Base-by-base conservation (phyloP, 176 grass and related monocot species). In the Oryza officinalis region DNA sequence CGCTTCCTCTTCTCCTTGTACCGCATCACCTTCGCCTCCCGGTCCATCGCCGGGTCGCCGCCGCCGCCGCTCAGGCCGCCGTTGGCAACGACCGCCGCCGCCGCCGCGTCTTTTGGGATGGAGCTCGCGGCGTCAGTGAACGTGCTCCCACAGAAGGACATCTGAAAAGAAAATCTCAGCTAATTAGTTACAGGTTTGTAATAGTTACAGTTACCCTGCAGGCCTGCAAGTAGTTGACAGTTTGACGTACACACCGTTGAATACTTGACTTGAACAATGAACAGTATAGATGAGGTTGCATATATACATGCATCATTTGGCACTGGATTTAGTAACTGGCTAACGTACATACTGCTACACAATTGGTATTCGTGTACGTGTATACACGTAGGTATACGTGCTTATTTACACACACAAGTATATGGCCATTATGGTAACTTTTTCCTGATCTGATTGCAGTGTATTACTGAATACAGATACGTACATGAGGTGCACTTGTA, bases 1-100 rank as follows among this genome's bases (percentile, higher is more conserved):
- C 81, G 81, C 86, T 97, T 97, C 64, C 90, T 81, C 80, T 97
- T 97, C 92, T 97, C 90, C 68, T 94, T 89, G 88, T 97, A 97
- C 63, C 95, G 67, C 95, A 97, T 90, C 85, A 97, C 79, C 75
- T 88, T 91, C 17, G 90, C 92, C 81, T 94, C 84, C 81, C 95
- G 82, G 65, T 91, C 92, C 43, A 78, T 70, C 22, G 83, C 80
- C 76, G 77, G 71, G 23, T 91, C 83, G n/a, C 52, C 69, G 30
- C 65, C 27, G 66, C 40, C 10, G 2, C 32, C 67, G 67, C 64
- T 65, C 61, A 18, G 25, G 38, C 14, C 63, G 11, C 77, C 63
- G 77, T 80, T 67, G 77, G 63, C 10, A 6, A 76, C 17, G 10
- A 76, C 23, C 15, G 44, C 52, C 40, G 40, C 10, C 23, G 30